Evolutionary conservation across 2,329 filamentous ascomycete species (phyloP).

Genomic region (Monosporascus sp.): DNA sequence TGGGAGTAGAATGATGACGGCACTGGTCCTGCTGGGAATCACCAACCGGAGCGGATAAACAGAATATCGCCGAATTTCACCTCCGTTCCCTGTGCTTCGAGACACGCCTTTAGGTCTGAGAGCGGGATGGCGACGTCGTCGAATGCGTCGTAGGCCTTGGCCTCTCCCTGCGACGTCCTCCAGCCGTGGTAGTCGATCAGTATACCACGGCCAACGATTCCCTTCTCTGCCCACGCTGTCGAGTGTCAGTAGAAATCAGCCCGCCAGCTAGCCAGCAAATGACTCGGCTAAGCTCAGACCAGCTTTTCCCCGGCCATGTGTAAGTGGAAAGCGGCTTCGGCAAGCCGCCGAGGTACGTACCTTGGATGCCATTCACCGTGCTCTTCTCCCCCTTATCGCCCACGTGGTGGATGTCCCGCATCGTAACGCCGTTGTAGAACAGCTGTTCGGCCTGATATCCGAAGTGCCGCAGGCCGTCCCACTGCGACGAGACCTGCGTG

Average conservation of each 20-base stretch:
- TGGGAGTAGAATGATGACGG: too few relatives aligned
- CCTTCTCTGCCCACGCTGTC: slow-evolving; percentile 43
- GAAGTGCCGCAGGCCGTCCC: slow-evolving; percentile 50
- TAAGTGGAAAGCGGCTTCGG: not conserved
- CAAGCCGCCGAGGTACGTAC: slow-evolving; percentile 6
- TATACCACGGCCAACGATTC: slow-evolving; percentile 51
- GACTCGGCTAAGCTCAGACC: too few relatives aligned
- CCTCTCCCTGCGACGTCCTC: slow-evolving; percentile 32
- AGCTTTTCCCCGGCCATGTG: not conserved
- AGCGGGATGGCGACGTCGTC: slow-evolving; percentile 30
- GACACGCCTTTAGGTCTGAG: slow-evolving; percentile 36
- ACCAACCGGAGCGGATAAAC: slow-evolving; percentile 36
- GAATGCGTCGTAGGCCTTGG: slow-evolving; percentile 28
- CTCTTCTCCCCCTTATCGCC: slow-evolving; percentile 22
- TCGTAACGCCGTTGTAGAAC: slow-evolving; percentile 32
- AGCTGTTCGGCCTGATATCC: slow-evolving; percentile 39
- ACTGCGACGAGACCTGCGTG: slow-evolving; percentile 53
- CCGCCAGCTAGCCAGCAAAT: too few relatives aligned
- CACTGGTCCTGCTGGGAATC: too few relatives aligned
- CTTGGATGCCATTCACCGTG: slow-evolving; percentile 37
- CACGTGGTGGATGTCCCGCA: slow-evolving; percentile 35
- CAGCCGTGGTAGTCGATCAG: slow-evolving; percentile 48
- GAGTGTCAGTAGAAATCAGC: not conserved
- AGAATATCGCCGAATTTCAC: slow-evolving; percentile 49
- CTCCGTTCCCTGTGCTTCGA: slow-evolving; percentile 40